A percentile compares a stretch with the other conserved stretches of the same genome.
Conservation (phyloP, 208 protist species). For the Trypanosoma lewisi region DNA sequence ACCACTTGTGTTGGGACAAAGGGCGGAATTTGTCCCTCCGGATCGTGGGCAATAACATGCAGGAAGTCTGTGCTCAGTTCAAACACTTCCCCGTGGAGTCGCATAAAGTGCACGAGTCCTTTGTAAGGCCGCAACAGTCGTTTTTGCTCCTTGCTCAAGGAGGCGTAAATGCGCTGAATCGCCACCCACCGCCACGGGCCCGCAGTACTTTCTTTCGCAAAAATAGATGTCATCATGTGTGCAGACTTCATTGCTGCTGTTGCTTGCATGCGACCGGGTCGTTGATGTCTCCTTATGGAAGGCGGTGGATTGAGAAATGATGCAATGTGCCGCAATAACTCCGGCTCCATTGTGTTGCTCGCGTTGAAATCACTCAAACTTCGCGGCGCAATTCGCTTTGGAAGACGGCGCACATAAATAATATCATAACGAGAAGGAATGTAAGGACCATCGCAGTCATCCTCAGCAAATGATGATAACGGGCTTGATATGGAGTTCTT, state of each 20-base stretch:
- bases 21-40: conserved; percentile 53
- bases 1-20: conserved; percentile 56
- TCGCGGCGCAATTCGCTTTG: conserved; percentile 60
- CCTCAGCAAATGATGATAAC: conserved; percentile 1
- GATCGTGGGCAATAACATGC: conserved; percentile 82
- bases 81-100: conserved; percentile 82
- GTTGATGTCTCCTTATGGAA: conserved; percentile 28
- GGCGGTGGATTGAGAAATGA: conserved; percentile 75
- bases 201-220: neutral
- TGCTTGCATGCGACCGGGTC: too few species aligned
- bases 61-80: conserved; percentile 67
- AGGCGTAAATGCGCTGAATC: conserved; percentile 64
- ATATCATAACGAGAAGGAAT: conserved; percentile 53
- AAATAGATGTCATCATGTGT: too few species aligned
- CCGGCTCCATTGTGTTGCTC: conserved; percentile 44
- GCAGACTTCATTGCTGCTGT: neutral
- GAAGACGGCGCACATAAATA: conserved; percentile 72
- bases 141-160: conserved; percentile 47
- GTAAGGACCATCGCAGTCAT: conserved; percentile 23
- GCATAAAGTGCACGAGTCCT: conserved; percentile 77
- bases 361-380: conserved; percentile 79
- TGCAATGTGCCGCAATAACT: conserved; percentile 42
- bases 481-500: neutral
- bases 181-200: conserved; percentile 76
- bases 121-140: conserved; percentile 48